Evolutionary conservation across 2,329 filamentous ascomycete species (phyloP).

Genomic region (Sporothrix brasiliensis): DNA sequence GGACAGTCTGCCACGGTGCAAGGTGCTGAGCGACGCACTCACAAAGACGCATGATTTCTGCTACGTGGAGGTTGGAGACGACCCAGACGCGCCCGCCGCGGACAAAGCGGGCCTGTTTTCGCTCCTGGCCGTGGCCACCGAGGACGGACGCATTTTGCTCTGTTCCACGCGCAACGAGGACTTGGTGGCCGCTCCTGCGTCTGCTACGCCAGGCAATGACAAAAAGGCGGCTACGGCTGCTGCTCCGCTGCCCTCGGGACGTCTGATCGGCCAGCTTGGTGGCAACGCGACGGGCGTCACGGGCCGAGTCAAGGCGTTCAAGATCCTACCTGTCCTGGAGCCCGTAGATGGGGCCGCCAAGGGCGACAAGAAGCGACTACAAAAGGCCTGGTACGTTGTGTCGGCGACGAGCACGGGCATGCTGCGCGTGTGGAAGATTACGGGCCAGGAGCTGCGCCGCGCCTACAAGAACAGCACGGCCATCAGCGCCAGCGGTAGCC

Average conservation of each 20-base stretch:
- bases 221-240: slow-evolving; percentile 35
- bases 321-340: slow-evolving; percentile 56
- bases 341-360: slow-evolving; percentile 32
- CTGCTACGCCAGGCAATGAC: slow-evolving; percentile 23
- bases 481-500: slow-evolving; percentile 33
- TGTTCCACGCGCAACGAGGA: slow-evolving; percentile 68
- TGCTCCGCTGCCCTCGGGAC: slow-evolving; percentile 57
- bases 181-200: slow-evolving; percentile 42
- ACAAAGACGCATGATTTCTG: slow-evolving; percentile 83
- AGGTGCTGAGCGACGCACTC: slow-evolving; percentile 65
- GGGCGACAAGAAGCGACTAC: slow-evolving; percentile 4
- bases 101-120: slow-evolving; percentile 34
- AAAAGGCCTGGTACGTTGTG: slow-evolving; percentile 58
- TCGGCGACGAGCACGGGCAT: slow-evolving; percentile 84
- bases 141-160: slow-evolving; percentile 85
- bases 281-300: slow-evolving; percentile 68
- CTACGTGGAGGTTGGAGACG: slow-evolving; percentile 63
- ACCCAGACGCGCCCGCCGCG: slow-evolving; percentile 45
- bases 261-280: slow-evolving; percentile 75
- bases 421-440: slow-evolving; percentile 74
- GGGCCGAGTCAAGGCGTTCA: slow-evolving; percentile 87
- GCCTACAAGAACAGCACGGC: slow-evolving; percentile 27
- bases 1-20: slow-evolving; percentile 79
- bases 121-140: slow-evolving; percentile 77
- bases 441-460: slow-evolving; percentile 46